A percentile compares a stretch with the other conserved stretches of the same genome.
phyloP scores from a whole-genome alignment of 2,329 filamentous ascomycete genomes.

The Cryphonectria carpinicola region DNA sequence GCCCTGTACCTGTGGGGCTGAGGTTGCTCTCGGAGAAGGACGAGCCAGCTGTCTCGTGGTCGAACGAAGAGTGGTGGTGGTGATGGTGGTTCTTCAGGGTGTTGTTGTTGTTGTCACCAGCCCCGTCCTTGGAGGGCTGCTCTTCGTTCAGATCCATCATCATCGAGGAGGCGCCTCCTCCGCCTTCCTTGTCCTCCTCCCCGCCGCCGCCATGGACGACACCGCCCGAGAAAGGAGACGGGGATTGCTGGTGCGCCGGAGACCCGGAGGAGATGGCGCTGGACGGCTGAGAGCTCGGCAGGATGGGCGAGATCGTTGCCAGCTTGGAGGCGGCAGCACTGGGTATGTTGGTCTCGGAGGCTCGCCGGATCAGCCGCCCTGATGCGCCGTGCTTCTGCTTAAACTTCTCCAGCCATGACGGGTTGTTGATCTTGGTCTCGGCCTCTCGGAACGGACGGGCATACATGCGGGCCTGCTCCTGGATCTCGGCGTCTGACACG shows the following conservation, averaged over 20 bases:
- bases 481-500: slow-evolving; percentile 79
- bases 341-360: slow-evolving; percentile 72
- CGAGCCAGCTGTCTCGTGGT: slow-evolving; percentile 62
- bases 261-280: slow-evolving; percentile 74
- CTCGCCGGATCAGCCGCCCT: slow-evolving; percentile 56
- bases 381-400: slow-evolving; percentile 79
- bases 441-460: slow-evolving; percentile 70
- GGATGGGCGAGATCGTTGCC: slow-evolving; percentile 55
- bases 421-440: slow-evolving; percentile 73
- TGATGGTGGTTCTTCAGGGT: slow-evolving; percentile 47
- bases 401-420: slow-evolving; percentile 91
- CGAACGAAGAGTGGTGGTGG: slow-evolving; percentile 63
- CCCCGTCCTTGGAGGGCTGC: slow-evolving; percentile 44
- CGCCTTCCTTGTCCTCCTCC: slow-evolving; percentile 67
- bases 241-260: slow-evolving; percentile 66
- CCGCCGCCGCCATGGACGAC: slow-evolving; percentile 51
- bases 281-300: slow-evolving; percentile 65
- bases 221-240: slow-evolving; percentile 65
- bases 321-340: slow-evolving; percentile 59
- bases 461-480: slow-evolving; percentile 83
- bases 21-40: slow-evolving; percentile 73
- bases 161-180: not conserved
- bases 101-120: slow-evolving; percentile 38
- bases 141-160: slow-evolving; percentile 55
- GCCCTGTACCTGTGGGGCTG: slow-evolving; percentile 73